A percentile compares a stretch with the other conserved stretches of the same genome.
These are phyloP conservation scores for Colletotrichum sp. DNA, from an alignment of 2,329 filamentous ascomycete genomes.

Conservation along the genomic window DNA sequence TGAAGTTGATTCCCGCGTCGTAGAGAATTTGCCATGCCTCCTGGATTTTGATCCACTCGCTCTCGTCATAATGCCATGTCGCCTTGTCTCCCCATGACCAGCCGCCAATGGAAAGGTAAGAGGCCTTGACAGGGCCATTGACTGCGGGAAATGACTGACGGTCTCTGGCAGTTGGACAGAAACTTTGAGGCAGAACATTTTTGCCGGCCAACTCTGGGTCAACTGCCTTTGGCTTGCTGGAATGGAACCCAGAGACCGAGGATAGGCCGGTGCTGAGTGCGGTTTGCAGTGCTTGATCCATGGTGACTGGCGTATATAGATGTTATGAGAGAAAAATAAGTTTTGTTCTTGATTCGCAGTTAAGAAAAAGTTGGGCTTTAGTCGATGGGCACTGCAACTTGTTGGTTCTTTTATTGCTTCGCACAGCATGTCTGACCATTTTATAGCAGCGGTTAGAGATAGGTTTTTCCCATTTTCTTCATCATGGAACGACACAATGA, in stretches of 20 bases:
- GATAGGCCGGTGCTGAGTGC: not conserved
- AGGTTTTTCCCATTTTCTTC: rapidly evolving
- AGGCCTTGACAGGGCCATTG: not conserved
- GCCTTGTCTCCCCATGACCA: not conserved
- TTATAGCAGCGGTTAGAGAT: not conserved
- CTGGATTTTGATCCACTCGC: not conserved
- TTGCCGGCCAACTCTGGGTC: not conserved
- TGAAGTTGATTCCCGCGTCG: not conserved
- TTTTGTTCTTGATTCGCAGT: not conserved
- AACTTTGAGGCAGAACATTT: not conserved
- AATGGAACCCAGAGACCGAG: not conserved
- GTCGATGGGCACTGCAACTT: too few relatives aligned
- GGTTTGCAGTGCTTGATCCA: not conserved
- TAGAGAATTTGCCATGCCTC: not conserved
- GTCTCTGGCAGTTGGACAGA: not conserved
- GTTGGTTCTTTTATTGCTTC: not conserved
- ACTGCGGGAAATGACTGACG: not conserved
- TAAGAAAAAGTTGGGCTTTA: not conserved
- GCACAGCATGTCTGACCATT: rapidly evolving
- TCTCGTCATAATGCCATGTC: not conserved
- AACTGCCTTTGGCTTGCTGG: not conserved
- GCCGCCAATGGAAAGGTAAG: not conserved
- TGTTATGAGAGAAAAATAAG: not conserved
- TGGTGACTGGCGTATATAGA: not conserved
- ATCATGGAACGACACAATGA: not conserved